Evolutionary conservation across 305 asterid genomes (phyloP).

Genomic region (Solanum hybrid): DNA sequence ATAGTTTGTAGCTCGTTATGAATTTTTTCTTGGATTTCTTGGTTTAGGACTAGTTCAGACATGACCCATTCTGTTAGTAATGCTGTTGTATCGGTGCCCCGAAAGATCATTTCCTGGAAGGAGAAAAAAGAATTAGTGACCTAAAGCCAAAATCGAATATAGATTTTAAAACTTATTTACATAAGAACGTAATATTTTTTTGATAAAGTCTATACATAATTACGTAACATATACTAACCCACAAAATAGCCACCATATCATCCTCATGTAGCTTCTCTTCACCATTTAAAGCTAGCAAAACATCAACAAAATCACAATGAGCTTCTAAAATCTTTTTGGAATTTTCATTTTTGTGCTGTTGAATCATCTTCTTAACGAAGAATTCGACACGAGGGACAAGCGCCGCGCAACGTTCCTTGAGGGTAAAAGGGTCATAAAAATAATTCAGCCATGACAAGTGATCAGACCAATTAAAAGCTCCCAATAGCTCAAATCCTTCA

Average conservation of each 20-base stretch:
- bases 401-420: slow-evolving; percentile 30
- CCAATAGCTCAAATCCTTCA: slow-evolving; percentile 59
- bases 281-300: slow-evolving; percentile 47
- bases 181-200: too few relatives aligned
- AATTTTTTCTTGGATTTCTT: slow-evolving; percentile 29
- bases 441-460: slow-evolving; percentile 48
- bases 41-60: slow-evolving; percentile 42
- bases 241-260: slow-evolving; percentile 56
- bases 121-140: neutral
- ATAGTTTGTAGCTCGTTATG: slow-evolving; percentile 17
- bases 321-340: slow-evolving; percentile 6
- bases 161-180: too few relatives aligned
- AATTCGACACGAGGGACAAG: slow-evolving; percentile 36
- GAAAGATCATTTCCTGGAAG: slow-evolving; percentile 45
- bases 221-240: slow-evolving; percentile 33
- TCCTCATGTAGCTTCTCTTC: slow-evolving; percentile 44
- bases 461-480: slow-evolving; percentile 67
- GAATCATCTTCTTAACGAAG: slow-evolving; percentile 33
- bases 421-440: slow-evolving; percentile 36
- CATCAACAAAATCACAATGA: slow-evolving; percentile 35
- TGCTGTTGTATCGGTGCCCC: slow-evolving; percentile 59
- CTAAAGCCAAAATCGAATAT: neutral
- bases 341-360: slow-evolving; percentile 21
- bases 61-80: slow-evolving; percentile 55
- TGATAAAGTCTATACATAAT: neutral